Evolutionary conservation across 2,329 filamentous ascomycete genomes (phyloP).

Genomic region (Diplodia corticola): DNA sequence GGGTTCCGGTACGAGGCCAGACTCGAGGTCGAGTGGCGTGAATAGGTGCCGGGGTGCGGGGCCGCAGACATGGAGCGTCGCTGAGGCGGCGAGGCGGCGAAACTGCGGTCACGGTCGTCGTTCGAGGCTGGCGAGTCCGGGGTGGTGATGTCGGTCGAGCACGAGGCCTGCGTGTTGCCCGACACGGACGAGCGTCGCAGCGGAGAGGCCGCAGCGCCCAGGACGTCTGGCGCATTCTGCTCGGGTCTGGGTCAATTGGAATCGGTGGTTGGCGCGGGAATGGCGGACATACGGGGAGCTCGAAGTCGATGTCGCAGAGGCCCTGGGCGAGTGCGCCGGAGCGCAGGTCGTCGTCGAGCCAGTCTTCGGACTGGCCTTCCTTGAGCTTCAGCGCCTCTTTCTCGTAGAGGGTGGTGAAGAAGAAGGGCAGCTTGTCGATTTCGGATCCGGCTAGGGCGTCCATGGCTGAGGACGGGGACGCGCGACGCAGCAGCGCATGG

Average conservation of each 20-base stretch:
- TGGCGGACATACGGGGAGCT: slow-evolving; percentile 15
- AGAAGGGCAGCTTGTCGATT: slow-evolving; percentile 21
- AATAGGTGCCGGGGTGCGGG: slow-evolving; percentile 3
- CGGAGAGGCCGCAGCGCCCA: background rate
- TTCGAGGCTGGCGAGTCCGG: slow-evolving; percentile 13
- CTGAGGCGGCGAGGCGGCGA: background rate
- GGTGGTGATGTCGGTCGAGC: slow-evolving; percentile 20
- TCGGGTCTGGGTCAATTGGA: slow-evolving; percentile 4
- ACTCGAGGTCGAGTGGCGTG: slow-evolving; percentile 13
- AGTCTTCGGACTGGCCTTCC: slow-evolving; percentile 23
- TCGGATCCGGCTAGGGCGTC: slow-evolving; percentile 18
- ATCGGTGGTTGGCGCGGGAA: background rate
- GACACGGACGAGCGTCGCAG: slow-evolving; percentile 22
- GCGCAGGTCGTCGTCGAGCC: slow-evolving; percentile 18
- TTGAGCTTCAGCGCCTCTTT: slow-evolving; percentile 23
- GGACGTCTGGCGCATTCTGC: slow-evolving; percentile 5
- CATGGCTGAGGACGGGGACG: slow-evolving; percentile 16
- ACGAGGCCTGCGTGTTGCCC: slow-evolving; percentile 21
- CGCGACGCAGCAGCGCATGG: slow-evolving; percentile 19
- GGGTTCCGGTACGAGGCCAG: background rate
- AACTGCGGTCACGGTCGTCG: slow-evolving; percentile 17
- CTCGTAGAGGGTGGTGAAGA: slow-evolving; percentile 17
- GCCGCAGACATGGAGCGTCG: slow-evolving; percentile 3
- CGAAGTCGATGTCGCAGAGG: slow-evolving; percentile 9
- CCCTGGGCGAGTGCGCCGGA: slow-evolving; percentile 4